Evolutionary conservation across 1,139 yeast genomes (phyloP), one percentile per base, ranked within the genome.

Genomic region (Pichia sp.): DNA sequence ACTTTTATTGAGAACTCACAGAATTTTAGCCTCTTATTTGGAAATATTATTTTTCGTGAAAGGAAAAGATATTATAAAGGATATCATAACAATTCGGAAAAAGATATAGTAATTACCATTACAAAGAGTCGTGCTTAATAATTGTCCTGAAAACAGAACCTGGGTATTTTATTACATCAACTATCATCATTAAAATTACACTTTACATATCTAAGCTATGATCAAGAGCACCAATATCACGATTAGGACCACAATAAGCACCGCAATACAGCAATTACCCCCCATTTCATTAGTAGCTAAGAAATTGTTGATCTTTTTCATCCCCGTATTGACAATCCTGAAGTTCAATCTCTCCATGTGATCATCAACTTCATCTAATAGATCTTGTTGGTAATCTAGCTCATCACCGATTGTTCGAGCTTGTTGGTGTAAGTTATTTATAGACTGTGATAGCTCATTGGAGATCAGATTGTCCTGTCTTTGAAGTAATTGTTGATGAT

Each of bases 371-470:
- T 86, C 94, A 40, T 83, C 87, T 48, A 91, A 68, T 62, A 91
- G 64, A 44, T 66, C 72, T 6, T 80, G 81, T 56, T 91, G 98
- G 45, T 87, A 94, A 48, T 85, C 93, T 28, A 91, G 66, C 52
- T 91, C 98, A 32, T 71, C 67, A 2, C 94, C 93, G 88, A 91
- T 88, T 34, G 80, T 69, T 36, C 80, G 66, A 0, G 97, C 97
- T 62, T 91, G 98, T 49, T 77, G 74, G 47, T 91, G 84, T 46
- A 91, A 67, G 33, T 74, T 82, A 40, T 76, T 77, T 74, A 91
- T 93, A 0, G 96, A 84, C 25, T 69, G 69, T 50, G 83, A 88
- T 26, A 91, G 87, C 18, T 78, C 75, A 25, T 47, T 49, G 51
- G 87, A 95, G 30, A 91, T 64, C 37, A 88, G 88, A 14, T 70